phyloP scores from a whole-genome alignment of 2,329 filamentous ascomycete species.

The Colletotrichum phormii region DNA sequence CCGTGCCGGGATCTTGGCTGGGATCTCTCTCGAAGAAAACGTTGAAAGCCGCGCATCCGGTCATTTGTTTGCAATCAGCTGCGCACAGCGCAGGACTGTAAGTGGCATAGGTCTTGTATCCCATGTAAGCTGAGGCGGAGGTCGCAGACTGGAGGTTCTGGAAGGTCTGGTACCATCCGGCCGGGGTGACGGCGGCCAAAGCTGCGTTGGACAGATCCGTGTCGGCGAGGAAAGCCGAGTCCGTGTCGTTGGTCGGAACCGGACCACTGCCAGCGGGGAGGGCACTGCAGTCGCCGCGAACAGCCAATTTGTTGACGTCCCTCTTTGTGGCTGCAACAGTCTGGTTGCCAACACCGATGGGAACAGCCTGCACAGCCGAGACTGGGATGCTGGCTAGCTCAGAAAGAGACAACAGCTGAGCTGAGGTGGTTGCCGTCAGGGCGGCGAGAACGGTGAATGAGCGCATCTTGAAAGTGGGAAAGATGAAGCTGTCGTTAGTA shows the following conservation, averaged over 20 bases:
- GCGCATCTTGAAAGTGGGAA: not conserved
- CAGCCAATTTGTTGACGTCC: not conserved
- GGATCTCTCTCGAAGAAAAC: slow-evolving; percentile 28
- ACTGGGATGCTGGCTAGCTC: slow-evolving; percentile 9
- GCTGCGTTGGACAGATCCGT: slow-evolving; percentile 8
- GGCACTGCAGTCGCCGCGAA: slow-evolving; percentile 2
- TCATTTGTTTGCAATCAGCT: not conserved
- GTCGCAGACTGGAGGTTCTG: slow-evolving; percentile 26
- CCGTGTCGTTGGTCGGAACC: slow-evolving; percentile 9
- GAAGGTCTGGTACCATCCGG: slow-evolving; percentile 23
- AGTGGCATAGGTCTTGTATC: slow-evolving; percentile 16
- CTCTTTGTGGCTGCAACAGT: slow-evolving; percentile 8
- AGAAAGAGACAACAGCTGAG: not conserved
- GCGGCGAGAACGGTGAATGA: not conserved
- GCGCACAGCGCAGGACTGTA: slow-evolving; percentile 16
- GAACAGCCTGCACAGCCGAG: not conserved
- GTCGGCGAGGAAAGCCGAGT: slow-evolving; percentile 4
- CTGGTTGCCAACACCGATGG: slow-evolving; percentile 9
- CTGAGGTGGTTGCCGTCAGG: not conserved
- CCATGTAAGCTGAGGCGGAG: slow-evolving; percentile 7
- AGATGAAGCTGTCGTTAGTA: not conserved
- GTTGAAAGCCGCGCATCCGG: slow-evolving; percentile 20
- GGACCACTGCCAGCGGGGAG: slow-evolving; percentile 11
- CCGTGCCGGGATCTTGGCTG: not conserved
- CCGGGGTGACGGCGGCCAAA: not conserved